Conservation (phyloP, 148 eudicot species). For the Amaranthus hypochondriacus region DNA sequence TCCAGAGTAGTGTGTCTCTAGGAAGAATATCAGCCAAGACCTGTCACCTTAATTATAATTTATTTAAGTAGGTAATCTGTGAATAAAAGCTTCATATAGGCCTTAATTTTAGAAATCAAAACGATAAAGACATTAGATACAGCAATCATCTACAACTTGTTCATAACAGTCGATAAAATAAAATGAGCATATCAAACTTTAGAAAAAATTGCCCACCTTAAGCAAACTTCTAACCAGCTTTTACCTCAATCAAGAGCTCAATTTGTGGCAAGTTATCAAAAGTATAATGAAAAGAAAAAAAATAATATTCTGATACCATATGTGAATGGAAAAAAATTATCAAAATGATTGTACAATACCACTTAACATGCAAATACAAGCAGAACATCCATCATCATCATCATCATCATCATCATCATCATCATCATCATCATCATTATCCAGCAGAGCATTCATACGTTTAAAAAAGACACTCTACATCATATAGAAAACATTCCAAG, state of each 20-base stretch:
- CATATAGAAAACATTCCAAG: too few relatives aligned
- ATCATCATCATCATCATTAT: too few relatives aligned
- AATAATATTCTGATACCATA: neutral
- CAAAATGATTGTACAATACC: too few relatives aligned
- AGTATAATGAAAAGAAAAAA: neutral
- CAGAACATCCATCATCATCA: too few relatives aligned
- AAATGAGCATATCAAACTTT: neutral
- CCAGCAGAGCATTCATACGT: too few relatives aligned
- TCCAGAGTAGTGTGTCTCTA: conserved; percentile 41
- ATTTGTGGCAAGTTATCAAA: neutral
- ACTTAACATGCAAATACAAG: too few relatives aligned
- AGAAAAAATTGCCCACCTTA: neutral
- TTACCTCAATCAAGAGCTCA: neutral
- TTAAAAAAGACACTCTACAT: too few relatives aligned
- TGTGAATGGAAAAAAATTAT: neutral
- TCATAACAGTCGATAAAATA: neutral
- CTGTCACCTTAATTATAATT: conserved; percentile 30
- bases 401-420: too few relatives aligned
- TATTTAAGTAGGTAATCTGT: neutral
- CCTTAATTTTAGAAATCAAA: neutral
- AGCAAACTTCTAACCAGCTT: neutral
- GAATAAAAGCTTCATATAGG: neutral
- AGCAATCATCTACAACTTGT: neutral
- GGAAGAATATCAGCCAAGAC: conserved; percentile 40
- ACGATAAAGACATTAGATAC: neutral